Base-by-base conservation (phyloP, 148 eudicot genomes). In the Rhododendron mucronatum region DNA sequence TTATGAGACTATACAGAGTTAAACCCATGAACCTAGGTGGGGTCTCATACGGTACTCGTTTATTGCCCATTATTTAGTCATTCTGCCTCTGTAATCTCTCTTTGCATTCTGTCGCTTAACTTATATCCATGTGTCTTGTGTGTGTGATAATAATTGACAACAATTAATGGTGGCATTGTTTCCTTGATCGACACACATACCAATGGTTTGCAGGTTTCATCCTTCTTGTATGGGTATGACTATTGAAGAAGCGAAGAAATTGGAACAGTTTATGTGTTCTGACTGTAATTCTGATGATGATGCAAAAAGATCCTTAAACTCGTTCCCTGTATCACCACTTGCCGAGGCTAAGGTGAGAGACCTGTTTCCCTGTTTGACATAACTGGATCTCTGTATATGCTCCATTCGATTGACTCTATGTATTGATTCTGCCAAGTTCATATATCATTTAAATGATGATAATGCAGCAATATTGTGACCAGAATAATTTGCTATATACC, bases 141-240 rank as follows among this genome's bases (percentile, higher is more conserved):
- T 8, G 9, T 41, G 8, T 47, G 55, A 67, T 45, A 16, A 69
- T 83, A 26, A 16, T 23, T 67, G 20, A 45, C 48, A 45, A 30
- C 33, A 33, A 48, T 84, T 20, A 84, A 5, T 74, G 80, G 86
- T 20, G 39, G 35, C 23, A 44, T 51, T 13, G 10, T 77, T 48
- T 33, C 45, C 65, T 39, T 82, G 5, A 67, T 33, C 15, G 8
- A 13, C 16, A 7, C 59, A 51, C 71, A 3, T 37, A 77, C 50
- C 83, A 48, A 84, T 84, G 21, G 71, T 73, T 87, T 87, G 87
- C 88, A 97, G 99, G 99, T 97, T 94, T 84, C 99, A 97, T 93
- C 99, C 98, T 67, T 85, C 92, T 84, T 95, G 99, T 86, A 94
- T 97, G 98, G 96, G 95, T 41, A 95, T 97, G 95, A 92, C 93